Conservation (phyloP, 1,284 basidiomycete genomes). For the Melampsora larici-populina region DNA sequence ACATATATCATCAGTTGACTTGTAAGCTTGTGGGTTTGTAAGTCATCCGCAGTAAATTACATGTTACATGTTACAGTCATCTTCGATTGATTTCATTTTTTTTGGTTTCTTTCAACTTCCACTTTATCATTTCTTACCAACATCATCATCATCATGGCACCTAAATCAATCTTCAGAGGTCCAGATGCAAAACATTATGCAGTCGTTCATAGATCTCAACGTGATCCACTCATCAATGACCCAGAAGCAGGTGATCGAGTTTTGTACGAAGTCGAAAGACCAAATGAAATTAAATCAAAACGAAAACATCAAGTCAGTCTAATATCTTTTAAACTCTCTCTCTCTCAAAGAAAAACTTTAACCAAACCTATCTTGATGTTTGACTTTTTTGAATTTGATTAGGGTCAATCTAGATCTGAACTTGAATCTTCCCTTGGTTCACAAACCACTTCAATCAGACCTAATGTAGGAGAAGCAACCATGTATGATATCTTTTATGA, state of each 20-base stretch:
- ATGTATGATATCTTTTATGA: constrained; percentile 91
- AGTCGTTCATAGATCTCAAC: constrained; percentile 91
- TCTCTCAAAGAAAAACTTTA: background rate
- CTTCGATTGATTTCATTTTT: too few relatives aligned
- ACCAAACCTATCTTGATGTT: too few relatives aligned
- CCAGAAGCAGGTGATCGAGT: constrained; percentile 84
- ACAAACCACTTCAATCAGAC: background rate
- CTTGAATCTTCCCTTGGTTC: constrained; percentile 23
- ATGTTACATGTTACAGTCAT: too few relatives aligned
- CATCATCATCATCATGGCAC: background rate
- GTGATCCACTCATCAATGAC: constrained; percentile 93
- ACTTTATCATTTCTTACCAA: background rate
- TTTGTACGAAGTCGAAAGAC: constrained; percentile 72
- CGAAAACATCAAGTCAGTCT: background rate
- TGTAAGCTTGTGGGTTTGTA: too few relatives aligned
- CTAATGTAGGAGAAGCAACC: constrained; percentile 74
- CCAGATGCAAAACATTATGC: constrained; percentile 88
- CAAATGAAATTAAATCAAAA: constrained; percentile 63
- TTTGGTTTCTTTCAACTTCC: background rate
- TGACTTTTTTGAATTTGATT: background rate
- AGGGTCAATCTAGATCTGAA: background rate
- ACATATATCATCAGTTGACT: too few relatives aligned
- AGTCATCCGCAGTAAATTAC: too few relatives aligned
- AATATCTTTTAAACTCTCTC: background rate
- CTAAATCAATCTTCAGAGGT: constrained; percentile 75